Evolutionary conservation across 352 stramenopile genomes (phyloP).

Genomic region (Phytopythium delawarense): DNA sequence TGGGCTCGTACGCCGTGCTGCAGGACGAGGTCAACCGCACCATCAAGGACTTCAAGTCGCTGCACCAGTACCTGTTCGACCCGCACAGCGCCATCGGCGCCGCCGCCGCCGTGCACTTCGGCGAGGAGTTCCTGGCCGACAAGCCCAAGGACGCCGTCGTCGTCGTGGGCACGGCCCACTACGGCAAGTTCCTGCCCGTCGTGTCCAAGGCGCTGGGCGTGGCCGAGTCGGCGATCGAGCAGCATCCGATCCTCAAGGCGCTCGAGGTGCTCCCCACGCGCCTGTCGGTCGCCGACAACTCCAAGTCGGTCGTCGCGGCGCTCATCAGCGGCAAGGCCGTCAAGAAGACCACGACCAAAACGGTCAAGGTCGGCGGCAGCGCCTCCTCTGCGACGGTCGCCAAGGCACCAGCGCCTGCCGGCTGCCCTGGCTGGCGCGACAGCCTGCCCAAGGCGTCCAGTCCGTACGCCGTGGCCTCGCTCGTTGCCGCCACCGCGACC

Average conservation of each 20-base stretch:
- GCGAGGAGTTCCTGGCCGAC: slow-evolving; percentile 54
- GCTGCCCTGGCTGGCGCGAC: slow-evolving; percentile 14
- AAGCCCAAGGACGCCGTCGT: slow-evolving; percentile 78
- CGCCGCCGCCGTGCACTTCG: slow-evolving; percentile 82
- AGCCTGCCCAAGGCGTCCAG: slow-evolving; percentile 17
- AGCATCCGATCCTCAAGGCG: slow-evolving; percentile 74
- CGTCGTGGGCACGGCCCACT: slow-evolving; percentile 95
- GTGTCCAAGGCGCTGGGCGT: slow-evolving; percentile 87
- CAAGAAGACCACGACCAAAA: slow-evolving; percentile 10
- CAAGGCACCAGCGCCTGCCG: slow-evolving; percentile 6
- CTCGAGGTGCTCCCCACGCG: slow-evolving; percentile 69
- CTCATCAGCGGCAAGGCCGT: slow-evolving; percentile 42
- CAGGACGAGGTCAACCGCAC: slow-evolving; percentile 85
- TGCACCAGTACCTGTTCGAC: slow-evolving; percentile 95
- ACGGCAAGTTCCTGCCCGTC: slow-evolving; percentile 97
- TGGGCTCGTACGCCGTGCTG: slow-evolving; percentile 89
- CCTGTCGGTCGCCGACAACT: slow-evolving; percentile 59
- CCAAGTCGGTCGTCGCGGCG: slow-evolving; percentile 45
- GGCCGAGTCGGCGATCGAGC: slow-evolving; percentile 49
- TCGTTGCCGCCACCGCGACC: slow-evolving; percentile 31
- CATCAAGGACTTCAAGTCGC: slow-evolving; percentile 91
- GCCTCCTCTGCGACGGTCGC: not conserved
- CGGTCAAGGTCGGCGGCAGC: slow-evolving; percentile 2
- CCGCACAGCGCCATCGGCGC: slow-evolving; percentile 96
- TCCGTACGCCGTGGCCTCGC: slow-evolving; percentile 24